These are phyloP conservation scores for Quercus variabilis DNA, from an alignment of 306 rosid genomes.

Conservation along the genomic window DNA sequence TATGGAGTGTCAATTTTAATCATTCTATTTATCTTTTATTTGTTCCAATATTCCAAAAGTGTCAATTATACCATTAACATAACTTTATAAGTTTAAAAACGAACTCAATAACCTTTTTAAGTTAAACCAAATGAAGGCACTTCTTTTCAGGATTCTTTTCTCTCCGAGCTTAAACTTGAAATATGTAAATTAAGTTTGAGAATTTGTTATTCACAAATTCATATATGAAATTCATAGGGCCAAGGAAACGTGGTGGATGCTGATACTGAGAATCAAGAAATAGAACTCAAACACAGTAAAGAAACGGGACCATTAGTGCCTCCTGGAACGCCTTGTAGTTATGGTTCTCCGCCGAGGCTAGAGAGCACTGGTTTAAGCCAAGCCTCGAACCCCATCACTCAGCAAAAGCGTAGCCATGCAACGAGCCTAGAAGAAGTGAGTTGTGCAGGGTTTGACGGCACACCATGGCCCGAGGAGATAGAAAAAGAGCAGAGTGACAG, in stretches of 20 bases:
- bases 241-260: conserved; percentile 6
- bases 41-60: too few species aligned
- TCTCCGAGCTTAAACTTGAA: background rate
- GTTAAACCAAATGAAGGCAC: too few species aligned
- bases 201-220: too few species aligned
- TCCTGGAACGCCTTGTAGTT: conserved; percentile 33
- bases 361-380: conserved; percentile 44
- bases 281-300: background rate
- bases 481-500: background rate
- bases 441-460: conserved; percentile 62
- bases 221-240: conserved; percentile 29
- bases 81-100: too few species aligned
- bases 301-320: conserved; percentile 19
- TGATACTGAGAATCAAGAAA: conserved; percentile 5
- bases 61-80: too few species aligned
- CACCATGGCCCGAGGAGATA: conserved; percentile 42
- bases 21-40: too few species aligned
- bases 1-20: too few species aligned
- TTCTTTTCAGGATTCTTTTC: too few species aligned
- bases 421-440: conserved; percentile 33
- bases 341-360: conserved; percentile 37
- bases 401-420: conserved; percentile 38
- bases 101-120: too few species aligned
- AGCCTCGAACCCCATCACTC: conserved; percentile 41
- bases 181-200: background rate